Evolutionary conservation across 1,284 basidiomycete genomes (phyloP).

Genomic region (Ustilago bromivora): DNA sequence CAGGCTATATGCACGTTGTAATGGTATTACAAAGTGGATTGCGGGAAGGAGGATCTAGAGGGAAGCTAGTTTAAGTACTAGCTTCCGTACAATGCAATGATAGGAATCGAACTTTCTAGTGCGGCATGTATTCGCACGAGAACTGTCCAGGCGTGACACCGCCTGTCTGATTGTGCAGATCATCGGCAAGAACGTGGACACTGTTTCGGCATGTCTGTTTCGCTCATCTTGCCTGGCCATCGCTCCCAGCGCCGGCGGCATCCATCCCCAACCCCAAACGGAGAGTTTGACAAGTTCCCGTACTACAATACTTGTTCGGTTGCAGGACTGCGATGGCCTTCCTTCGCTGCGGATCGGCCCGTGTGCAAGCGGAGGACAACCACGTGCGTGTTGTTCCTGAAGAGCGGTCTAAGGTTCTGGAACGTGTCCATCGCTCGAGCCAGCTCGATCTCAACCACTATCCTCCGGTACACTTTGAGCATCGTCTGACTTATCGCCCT

Average conservation of each 20-base stretch:
- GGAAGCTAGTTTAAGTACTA: too few relatives aligned
- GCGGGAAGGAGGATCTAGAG: too few relatives aligned
- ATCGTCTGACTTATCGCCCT: not conserved
- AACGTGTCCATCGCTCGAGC: not conserved
- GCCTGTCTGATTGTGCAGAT: not conserved
- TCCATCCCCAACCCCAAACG: not conserved
- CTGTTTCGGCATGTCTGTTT: not conserved
- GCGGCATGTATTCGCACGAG: too few relatives aligned
- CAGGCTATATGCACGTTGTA: too few relatives aligned
- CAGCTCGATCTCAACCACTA: not conserved
- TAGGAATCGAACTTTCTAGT: too few relatives aligned
- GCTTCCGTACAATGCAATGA: too few relatives aligned
- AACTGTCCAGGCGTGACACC: too few relatives aligned
- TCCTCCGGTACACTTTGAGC: not conserved
- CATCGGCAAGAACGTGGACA: slow-evolving; percentile 1
- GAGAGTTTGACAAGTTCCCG: not conserved
- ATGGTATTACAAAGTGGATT: too few relatives aligned
- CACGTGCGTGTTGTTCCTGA: not conserved
- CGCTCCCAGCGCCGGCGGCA: not conserved
- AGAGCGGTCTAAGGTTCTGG: not conserved
- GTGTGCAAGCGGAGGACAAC: not conserved
- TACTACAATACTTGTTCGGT: not conserved
- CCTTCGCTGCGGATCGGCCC: not conserved
- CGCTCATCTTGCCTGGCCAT: not conserved
- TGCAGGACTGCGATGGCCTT: not conserved